A percentile compares a stretch with the other conserved stretches of the same genome.
Conservation (phyloP, 2,329 filamentous ascomycete species). For the Chaetoscypha palmicola region DNA sequence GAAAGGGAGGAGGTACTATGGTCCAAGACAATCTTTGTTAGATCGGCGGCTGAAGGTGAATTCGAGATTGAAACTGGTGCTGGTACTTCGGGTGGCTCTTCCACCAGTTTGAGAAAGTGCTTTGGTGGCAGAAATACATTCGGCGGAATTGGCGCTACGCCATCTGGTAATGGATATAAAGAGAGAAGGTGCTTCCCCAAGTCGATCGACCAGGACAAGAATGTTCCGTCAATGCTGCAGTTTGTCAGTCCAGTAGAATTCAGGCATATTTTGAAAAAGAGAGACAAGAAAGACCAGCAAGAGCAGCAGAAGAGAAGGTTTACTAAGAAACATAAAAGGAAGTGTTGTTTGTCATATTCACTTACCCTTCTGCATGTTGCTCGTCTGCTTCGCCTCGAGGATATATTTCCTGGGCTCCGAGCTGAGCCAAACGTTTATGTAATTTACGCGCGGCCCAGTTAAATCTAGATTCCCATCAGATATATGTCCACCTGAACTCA, state of each 20-base stretch:
- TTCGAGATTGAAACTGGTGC: neutral
- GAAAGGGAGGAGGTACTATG: neutral
- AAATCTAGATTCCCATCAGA: conserved; percentile 47
- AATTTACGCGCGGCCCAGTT: conserved; percentile 92
- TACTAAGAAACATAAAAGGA: too few relatives aligned
- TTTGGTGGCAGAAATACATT: conserved; percentile 70
- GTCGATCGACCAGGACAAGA: conserved; percentile 67
- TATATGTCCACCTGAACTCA: neutral
- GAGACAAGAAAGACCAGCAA: neutral
- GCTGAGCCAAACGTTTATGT: conserved; percentile 72
- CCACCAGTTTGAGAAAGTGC: conserved; percentile 39
- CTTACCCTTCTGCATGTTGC: conserved; percentile 83
- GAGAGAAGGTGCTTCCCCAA: conserved; percentile 61
- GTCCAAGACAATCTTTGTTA: neutral
- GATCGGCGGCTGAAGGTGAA: neutral
- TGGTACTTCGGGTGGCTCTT: neutral
- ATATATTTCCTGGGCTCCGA: conserved; percentile 72
- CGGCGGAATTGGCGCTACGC: conserved; percentile 62
- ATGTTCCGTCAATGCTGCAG: conserved; percentile 69
- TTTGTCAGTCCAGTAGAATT: conserved; percentile 2
- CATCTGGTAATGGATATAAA: conserved; percentile 61
- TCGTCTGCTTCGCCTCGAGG: conserved; percentile 84
- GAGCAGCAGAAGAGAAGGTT: neutral
- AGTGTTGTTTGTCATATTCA: too few relatives aligned
- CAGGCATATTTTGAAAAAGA: neutral